Conservation (phyloP, 2,329 filamentous ascomycete genomes). For the Periconia macrospinosa region DNA sequence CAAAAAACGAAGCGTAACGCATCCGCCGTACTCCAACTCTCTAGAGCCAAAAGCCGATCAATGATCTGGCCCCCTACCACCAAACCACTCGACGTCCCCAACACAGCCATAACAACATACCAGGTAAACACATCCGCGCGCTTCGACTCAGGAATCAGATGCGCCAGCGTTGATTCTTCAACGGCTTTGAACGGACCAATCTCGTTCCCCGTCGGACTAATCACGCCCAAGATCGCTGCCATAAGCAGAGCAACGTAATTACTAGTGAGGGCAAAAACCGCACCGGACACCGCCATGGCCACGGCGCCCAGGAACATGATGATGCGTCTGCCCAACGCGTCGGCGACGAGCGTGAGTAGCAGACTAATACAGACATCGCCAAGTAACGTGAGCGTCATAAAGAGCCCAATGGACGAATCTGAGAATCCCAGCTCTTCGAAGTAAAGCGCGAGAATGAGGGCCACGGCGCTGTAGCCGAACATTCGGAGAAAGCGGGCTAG, state of each 20-base stretch:
- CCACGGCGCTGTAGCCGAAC: conserved; percentile 40
- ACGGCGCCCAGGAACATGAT: conserved; percentile 37
- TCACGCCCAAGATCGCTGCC: conserved; percentile 42
- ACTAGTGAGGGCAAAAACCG: conserved; percentile 36
- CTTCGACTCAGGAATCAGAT: conserved; percentile 31
- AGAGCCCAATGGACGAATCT: conserved; percentile 42
- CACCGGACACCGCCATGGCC: conserved; percentile 40
- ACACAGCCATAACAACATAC: conserved; percentile 43
- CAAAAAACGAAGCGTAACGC: conserved; percentile 47
- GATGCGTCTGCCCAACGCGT: conserved; percentile 35
- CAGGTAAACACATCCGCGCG: conserved; percentile 44
- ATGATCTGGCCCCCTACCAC: conserved; percentile 42
- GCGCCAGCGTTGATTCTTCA: conserved; percentile 43
- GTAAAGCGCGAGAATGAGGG: conserved; percentile 42
- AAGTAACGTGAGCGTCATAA: conserved; percentile 45
- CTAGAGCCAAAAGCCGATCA: conserved; percentile 28
- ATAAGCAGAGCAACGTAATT: conserved; percentile 35
- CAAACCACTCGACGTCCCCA: conserved; percentile 39
- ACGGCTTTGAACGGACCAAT: conserved; percentile 46
- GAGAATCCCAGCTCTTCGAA: conserved; percentile 39
- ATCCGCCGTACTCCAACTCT: conserved; percentile 41
- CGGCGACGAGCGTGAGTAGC: conserved; percentile 42
- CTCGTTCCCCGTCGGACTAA: conserved; percentile 44
- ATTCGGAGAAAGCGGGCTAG: conserved; percentile 40
- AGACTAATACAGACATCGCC: conserved; percentile 42